Evolutionary conservation across 108 stramenopile genomes (phyloP), one percentile per base, ranked within the genome.

Genomic region (Nitzschia sp.): DNA sequence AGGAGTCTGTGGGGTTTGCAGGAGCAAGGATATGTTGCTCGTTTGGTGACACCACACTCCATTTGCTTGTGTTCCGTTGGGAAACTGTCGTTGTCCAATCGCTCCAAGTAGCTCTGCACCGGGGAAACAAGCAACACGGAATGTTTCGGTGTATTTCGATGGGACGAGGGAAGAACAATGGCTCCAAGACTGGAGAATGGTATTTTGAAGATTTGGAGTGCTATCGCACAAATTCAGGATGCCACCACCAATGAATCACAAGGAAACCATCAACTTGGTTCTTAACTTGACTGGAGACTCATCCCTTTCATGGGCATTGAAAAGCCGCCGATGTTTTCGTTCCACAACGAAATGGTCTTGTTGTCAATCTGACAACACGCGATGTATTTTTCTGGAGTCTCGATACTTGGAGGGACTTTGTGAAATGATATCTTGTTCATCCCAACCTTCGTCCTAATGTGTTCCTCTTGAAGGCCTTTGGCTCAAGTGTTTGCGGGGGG

Each of bases 391-490:
- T 8, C 10, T 69, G 54, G 56, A 15, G 39, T 0, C 19, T 34
- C 15, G 9, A 25, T 26, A 42, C 41, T 37, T 75, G 73, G 73
- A 17, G 21, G 7, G 37, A 48, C n/a, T 59, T 67, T 10, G 41
- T 75, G 17, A 10, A 53, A 14, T 11, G 67, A 12, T 75, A 66
- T 42, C 44, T 75, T 22, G 24, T 42, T 8, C 20, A 68, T 10
- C 41, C 57, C 59, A 54, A 51, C 10, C 73, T 67, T 41, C 68
- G 53, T 48, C 73, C 73, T 2, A 21, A 38, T 25, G 15, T 43
- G 10, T 61, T 75, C 10, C 29, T 75, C 37, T 75, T 53, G 41
- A 66, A 44, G 67, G 73, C 6, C 48, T 58, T 19, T 68, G 67
- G 66, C 34, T 6, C 5, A 50, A 46, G 11, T 46, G 60, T 14